Percentiles rank a stretch among this genome's conserved stretches.
Conservation (phyloP, 306 rosid genomes). For the Cucurbita pepo region DNA sequence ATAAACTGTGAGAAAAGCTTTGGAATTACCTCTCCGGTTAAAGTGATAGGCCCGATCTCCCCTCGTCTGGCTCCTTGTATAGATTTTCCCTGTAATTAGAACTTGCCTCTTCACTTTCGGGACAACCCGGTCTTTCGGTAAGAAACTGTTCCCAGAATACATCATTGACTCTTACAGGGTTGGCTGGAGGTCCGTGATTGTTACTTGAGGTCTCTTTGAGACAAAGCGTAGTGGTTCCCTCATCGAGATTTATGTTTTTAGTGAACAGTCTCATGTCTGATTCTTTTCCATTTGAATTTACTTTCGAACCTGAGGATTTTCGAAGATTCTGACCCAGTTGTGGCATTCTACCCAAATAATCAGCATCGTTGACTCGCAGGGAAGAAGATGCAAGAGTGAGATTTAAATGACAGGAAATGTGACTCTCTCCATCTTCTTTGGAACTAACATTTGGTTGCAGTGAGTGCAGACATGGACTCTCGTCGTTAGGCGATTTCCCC, state of each 20-base stretch:
- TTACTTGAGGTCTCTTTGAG: constrained; percentile 30
- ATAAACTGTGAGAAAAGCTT: neutral
- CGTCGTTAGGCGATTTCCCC: constrained; percentile 24
- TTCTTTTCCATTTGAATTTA: constrained; percentile 28
- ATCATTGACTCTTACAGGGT: constrained; percentile 69
- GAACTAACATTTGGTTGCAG: constrained; percentile 37
- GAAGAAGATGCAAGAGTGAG: constrained; percentile 74
- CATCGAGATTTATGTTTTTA: constrained; percentile 18
- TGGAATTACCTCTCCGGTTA: neutral
- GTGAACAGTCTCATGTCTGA: constrained; percentile 30
- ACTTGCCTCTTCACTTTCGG: constrained; percentile 85
- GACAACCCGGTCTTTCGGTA: constrained; percentile 89
- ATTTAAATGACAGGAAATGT: constrained; percentile 74
- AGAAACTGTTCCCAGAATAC: constrained; percentile 96
- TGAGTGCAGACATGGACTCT: constrained; percentile 34
- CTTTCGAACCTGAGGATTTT: constrained; percentile 35
- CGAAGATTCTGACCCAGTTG: constrained; percentile 41
- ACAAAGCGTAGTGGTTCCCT: constrained; percentile 16
- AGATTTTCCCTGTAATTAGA: constrained; percentile 51
- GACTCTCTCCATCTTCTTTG: constrained; percentile 71
- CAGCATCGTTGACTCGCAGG: constrained; percentile 28
- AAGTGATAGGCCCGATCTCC: constrained; percentile 19
- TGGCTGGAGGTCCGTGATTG: constrained; percentile 29
- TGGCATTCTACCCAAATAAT: constrained; percentile 38
- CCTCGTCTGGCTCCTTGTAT: constrained; percentile 49